These are phyloP conservation scores for Cylindrotheca fusiformis DNA, from an alignment of 108 stramenopile species.

Conservation along the genomic window DNA sequence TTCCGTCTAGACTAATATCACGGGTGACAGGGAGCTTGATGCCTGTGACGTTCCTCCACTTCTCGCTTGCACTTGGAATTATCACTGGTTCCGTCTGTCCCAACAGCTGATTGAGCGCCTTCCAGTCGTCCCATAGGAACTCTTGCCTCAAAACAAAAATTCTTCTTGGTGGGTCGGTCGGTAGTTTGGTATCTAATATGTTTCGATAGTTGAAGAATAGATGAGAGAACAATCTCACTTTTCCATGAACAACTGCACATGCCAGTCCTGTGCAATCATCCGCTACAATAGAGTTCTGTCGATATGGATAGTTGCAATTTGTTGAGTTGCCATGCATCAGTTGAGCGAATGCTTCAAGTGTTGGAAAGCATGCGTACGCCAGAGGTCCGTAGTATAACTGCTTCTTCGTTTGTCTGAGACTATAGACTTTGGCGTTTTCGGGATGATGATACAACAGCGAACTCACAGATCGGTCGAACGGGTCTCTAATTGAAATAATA, in stretches of 20 bases:
- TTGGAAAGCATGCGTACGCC: conserved; percentile 46
- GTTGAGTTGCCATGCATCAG: conserved; percentile 16
- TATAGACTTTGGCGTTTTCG: conserved; percentile 15
- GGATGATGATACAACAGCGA: conserved; percentile 47
- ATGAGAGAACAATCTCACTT: conserved; percentile 37
- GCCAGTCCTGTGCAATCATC: conserved; percentile 25
- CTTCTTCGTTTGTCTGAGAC: conserved; percentile 3
- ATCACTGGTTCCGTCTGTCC: conserved; percentile 16
- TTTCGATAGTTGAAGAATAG: conserved; percentile 43
- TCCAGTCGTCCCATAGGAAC: conserved; percentile 58
- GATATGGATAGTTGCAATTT: conserved; percentile 41
- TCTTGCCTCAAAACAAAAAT: conserved; percentile 47
- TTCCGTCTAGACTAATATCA: conserved; percentile 31
- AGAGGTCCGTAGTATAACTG: conserved; percentile 7
- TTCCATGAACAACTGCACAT: conserved; percentile 39
- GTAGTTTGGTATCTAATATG: conserved; percentile 24
- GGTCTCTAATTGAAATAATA: conserved; percentile 54
- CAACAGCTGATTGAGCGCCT: conserved; percentile 33
- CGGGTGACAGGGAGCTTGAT: conserved; percentile 33
- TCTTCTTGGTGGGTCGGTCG: conserved; percentile 3
- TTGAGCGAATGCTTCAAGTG: conserved; percentile 35
- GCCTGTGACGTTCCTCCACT: conserved; percentile 18
- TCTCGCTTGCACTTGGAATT: background rate
- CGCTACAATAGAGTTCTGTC: conserved; percentile 19
- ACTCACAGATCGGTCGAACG: conserved; percentile 51